Evolutionary conservation across 1,139 yeast genomes (phyloP), one percentile per base, ranked within the genome.

Genomic region (Sugiyamaella sp.): DNA sequence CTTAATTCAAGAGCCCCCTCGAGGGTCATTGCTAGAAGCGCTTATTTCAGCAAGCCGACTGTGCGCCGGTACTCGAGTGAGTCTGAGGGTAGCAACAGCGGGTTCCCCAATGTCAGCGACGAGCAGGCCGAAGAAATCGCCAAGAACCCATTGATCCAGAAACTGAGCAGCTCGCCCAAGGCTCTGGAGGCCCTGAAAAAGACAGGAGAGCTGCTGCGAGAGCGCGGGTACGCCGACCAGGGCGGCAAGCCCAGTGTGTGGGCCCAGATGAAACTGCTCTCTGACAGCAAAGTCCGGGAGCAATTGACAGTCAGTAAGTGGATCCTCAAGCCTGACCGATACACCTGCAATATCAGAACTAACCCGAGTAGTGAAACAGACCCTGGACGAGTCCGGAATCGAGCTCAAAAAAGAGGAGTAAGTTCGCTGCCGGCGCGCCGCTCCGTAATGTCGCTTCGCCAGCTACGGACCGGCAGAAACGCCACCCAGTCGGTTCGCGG

Each of bases 251-350:
- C 60, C 42, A 55, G 60, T 16, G 46, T 61, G n/a, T 56, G 61
- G 63, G 57, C 63, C 39, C 63, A 60, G 50, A 56, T 63, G 49
- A 60, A 62, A 55, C 44, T 63, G 46, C 52, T 63, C 54, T 52
- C 62, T 39, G 66, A 63, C 57, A 54, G 49, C 20, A 61, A 61
- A 47, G 60, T 63, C 33, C 55, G 62, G 24, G 56, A 49, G 35
- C 57, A 61, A 54, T 49, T 63, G 40, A 52, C 53, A 14, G 54
- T 49, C 27, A 53, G 61, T 58, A 57, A 25, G 61, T 54, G 21
- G 17, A 6, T 6, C 39, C 39, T n/a, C n/a, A n/a, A n/a, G n/a
- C n/a, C n/a, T n/a, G n/a, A 10, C 47, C 4, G 16, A 14, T n/a
- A 9, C n/a, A 8, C n/a, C n/a, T 5, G 14, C 39, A 9, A n/a